phyloP scores from a whole-genome alignment of 805 yeast species.

The Kurtzmaniella cleridarum region DNA sequence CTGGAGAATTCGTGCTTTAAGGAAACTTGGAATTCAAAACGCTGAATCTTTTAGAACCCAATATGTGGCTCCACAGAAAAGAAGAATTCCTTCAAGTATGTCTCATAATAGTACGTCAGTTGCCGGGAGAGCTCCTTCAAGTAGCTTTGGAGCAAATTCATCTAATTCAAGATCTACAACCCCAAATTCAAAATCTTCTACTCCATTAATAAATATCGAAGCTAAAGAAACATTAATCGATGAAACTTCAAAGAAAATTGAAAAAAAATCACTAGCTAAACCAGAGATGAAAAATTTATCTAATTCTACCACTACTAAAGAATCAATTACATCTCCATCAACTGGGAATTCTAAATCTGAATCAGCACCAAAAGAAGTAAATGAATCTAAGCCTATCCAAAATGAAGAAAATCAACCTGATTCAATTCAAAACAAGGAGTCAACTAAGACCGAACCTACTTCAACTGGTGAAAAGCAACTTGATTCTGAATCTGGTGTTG shows the following conservation, averaged over 20 bases:
- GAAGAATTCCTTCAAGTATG: conserved; percentile 6
- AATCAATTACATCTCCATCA: conserved; percentile 2
- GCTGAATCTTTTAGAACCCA: conserved; percentile 30
- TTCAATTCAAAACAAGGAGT: conserved; percentile 5
- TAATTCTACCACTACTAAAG: conserved; percentile 1
- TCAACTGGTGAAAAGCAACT: conserved; percentile 1
- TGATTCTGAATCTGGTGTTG: neutral
- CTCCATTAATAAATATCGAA: conserved; percentile 23
- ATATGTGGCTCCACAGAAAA: conserved; percentile 27
- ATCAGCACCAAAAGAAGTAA: neutral
- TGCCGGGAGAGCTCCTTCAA: conserved; percentile 8
- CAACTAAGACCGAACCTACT: conserved; percentile 1
- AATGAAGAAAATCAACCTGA: too few species aligned
- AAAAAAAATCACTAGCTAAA: conserved; percentile 4
- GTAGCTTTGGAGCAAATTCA: conserved; percentile 2
- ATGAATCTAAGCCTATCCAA: too few species aligned
- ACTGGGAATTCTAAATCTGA: conserved; percentile 4
- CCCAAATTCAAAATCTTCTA: conserved; percentile 2
- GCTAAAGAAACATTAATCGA: conserved; percentile 42
- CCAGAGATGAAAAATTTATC: conserved; percentile 1
- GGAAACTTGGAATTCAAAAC: conserved; percentile 31
- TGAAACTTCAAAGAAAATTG: conserved; percentile 6
- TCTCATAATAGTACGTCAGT: conserved; percentile 3
- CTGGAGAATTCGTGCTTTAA: conserved; percentile 37
- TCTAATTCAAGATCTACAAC: conserved; percentile 10